Conservation (phyloP, 306 rosid genomes). For the Calophaca sinica region DNA sequence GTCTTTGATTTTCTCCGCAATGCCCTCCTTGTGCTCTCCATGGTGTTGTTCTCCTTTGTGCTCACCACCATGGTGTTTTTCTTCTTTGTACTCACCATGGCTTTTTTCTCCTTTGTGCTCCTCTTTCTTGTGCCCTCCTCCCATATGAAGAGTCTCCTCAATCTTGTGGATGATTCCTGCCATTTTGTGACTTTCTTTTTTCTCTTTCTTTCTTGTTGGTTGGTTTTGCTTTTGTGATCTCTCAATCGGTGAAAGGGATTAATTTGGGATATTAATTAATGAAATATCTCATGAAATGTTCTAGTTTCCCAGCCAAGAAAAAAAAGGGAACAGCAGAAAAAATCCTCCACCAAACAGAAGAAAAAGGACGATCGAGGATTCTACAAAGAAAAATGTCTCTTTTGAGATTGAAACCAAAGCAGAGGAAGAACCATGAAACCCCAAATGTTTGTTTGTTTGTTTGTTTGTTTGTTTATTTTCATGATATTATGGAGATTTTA, state of each 20-base stretch:
- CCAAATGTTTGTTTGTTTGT: no score
- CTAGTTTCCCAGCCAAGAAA: neutral
- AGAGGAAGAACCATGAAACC: no score
- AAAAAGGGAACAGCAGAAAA: neutral
- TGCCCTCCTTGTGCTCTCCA: conserved; percentile 20
- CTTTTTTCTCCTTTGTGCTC: conserved; percentile 39
- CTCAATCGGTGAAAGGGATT: neutral
- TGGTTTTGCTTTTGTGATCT: neutral
- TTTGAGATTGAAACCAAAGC: no score
- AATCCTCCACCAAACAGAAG: neutral
- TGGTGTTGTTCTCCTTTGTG: conserved; percentile 1
- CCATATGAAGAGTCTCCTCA: conserved; percentile 53
- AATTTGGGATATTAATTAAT: neutral
- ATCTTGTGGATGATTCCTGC: conserved; percentile 61
- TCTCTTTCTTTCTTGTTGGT: neutral
- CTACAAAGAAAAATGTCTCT: neutral
- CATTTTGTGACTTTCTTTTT: conserved; percentile 45
- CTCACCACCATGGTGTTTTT: neutral
- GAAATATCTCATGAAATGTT: neutral
- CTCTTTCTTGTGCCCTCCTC: conserved; percentile 50
- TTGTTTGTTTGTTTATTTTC: neutral
- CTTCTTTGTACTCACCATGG: conserved; percentile 33
- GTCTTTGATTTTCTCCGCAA: conserved; percentile 27
- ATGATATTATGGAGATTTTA: neutral
- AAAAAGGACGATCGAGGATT: neutral